Percentiles rank a stretch among this genome's conserved stretches.
Conservation (phyloP, 176 grass and related monocot genomes). For the bread wheat (Triticum aestivum) region DNA sequence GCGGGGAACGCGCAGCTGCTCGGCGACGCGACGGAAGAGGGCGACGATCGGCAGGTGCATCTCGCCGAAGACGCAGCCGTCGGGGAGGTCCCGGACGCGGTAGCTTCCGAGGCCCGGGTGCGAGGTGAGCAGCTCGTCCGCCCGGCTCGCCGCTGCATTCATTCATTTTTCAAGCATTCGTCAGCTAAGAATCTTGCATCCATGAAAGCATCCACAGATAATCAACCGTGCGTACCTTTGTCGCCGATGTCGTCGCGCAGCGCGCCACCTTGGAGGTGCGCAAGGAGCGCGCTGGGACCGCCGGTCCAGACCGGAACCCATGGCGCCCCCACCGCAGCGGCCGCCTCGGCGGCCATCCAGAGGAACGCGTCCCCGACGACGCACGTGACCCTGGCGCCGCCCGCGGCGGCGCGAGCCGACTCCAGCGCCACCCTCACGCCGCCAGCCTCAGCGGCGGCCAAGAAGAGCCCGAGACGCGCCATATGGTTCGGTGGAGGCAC, state of each 20-base stretch:
- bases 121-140: conserved; percentile 13
- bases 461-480: not conserved
- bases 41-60: not conserved
- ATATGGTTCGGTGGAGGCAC: not conserved
- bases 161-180: not conserved
- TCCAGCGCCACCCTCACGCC: not conserved
- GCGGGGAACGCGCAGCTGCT: not conserved
- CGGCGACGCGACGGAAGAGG: conserved; percentile 23
- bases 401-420: no score
- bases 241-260: no score
- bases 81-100: no score
- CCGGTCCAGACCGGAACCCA: no score
- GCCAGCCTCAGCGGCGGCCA: not conserved
- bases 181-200: no score
- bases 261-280: no score
- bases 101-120: conserved; percentile 12
- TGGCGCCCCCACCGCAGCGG: no score
- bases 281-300: no score
- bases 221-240: not conserved
- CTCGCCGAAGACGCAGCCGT: conserved; percentile 21
- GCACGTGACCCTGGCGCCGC: no score
- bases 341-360: no score
- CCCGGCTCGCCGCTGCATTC: not conserved
- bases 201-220: no score
- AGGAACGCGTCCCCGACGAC: no score